Evolutionary conservation across 805 yeast genomes (phyloP), one percentile per base, ranked within the genome.

Genomic region (Candida endomychidarum): DNA sequence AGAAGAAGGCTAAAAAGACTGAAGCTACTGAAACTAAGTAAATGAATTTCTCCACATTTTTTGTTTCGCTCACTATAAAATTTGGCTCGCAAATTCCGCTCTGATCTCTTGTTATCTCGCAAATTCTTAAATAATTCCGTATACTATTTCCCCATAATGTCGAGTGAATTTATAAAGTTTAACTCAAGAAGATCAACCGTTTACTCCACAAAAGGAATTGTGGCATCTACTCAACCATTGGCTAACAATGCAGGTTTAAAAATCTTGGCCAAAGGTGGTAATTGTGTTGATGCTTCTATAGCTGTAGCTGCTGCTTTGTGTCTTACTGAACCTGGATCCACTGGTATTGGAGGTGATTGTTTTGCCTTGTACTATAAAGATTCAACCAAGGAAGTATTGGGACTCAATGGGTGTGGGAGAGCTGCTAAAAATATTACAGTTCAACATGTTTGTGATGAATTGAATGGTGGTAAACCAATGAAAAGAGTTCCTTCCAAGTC

Each of bases 391-490:
- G 65, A 68, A 41, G 84, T 83, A 0, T 61, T 66, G 35, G 95
- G 90, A 0, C 49, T 86, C 49, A 86, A 85, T 57, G 95, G 91
- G 4, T 76, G 86, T 33, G 95, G 95, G 7, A 71, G 85, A 41
- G 68, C 88, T 2, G 84, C 90, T 4, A 55, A 67, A 10, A 60
- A 61, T 14, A 47, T 79, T 8, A 57, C 70, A 2, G 57, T 81
- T 9, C 81, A 80, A 11, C 60, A 68, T 45, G 67, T 81, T 3
- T 56, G 62, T 43, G 53, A 70, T 35, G 72, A 12, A 63, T 67
- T 54, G 28, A 54, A 50, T 29, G 38, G 46, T 15, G 76, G 75
- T 12, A 61, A 74, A 28, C 57, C 66, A 8, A 66, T 77, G 26
- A 60, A 63, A 19, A 70, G 87, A 52, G 64, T 84, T 21, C 78